Evolutionary conservation across 139 green algal genomes (phyloP).

Genomic region (Penium margaritaceum): DNA sequence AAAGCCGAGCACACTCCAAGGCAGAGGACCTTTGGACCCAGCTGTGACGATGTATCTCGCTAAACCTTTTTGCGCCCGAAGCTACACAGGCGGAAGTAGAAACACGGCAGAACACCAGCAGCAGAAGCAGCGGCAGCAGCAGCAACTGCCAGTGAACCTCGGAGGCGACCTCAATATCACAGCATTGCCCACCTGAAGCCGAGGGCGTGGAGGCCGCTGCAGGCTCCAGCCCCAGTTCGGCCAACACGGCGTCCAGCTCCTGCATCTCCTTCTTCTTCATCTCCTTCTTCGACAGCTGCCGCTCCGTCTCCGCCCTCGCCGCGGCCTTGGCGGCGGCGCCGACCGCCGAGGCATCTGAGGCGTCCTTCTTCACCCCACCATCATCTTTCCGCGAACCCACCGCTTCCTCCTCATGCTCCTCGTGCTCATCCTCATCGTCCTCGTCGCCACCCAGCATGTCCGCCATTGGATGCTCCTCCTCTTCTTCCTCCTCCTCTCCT

Average conservation of each 20-base stretch:
- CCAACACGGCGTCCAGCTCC: conserved; percentile 47
- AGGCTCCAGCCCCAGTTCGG: conserved; percentile 20
- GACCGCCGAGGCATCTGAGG: background rate
- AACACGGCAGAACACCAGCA: no score
- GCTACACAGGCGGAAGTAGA: no score
- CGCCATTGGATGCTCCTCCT: conserved; percentile 19
- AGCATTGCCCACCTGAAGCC: no score
- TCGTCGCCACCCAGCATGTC: conserved; percentile 20
- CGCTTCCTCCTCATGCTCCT: conserved; percentile 9
- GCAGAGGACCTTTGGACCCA: no score
- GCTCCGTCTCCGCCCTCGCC: conserved; percentile 14
- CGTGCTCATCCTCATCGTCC: conserved; percentile 25
- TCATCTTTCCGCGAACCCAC: background rate
- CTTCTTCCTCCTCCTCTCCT: conserved; percentile 29
- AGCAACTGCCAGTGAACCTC: no score
- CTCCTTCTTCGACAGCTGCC: conserved; percentile 52
- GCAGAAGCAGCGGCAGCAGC: no score
- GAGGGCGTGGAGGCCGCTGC: no score
- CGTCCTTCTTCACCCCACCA: conserved; percentile 11
- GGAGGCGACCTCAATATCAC: no score
- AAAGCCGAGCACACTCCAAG: no score
- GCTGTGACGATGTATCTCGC: no score
- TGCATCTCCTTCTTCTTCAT: conserved; percentile 51
- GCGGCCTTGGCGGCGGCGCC: background rate
- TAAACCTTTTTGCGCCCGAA: no score